A percentile compares a stretch with the other conserved stretches of the same genome.
phyloP scores from a whole-genome alignment of 768 basidiomycete species.

The Pleurotus giganteus region DNA sequence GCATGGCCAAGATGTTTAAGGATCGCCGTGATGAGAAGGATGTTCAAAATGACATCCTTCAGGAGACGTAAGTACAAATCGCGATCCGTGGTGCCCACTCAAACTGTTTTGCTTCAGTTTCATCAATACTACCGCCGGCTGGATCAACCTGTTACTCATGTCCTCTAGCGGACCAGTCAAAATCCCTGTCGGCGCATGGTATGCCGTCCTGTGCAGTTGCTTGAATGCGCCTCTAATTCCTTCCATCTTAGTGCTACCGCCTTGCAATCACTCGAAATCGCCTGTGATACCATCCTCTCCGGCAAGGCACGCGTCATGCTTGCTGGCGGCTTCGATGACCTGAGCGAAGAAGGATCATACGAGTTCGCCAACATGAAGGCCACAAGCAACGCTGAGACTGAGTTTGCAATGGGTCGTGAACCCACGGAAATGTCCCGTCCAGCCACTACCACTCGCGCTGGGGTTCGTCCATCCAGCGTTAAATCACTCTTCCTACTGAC shows the following conservation, averaged over 20 bases:
- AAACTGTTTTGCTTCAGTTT: constrained; percentile 51
- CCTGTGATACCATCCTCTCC: constrained; percentile 90
- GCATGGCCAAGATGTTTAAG: constrained; percentile 96
- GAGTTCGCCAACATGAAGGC: constrained; percentile 99
- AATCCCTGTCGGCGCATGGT: constrained; percentile 99
- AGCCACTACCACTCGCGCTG: constrained; percentile 92
- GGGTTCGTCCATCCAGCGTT: constrained; percentile 50
- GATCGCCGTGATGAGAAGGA: constrained; percentile 98
- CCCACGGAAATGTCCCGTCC: constrained; percentile 99
- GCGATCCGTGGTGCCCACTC: background rate
- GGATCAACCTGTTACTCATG: constrained; percentile 92
- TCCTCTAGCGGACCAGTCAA: constrained; percentile 98
- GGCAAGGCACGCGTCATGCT: constrained; percentile 99
- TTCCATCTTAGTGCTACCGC: constrained; percentile 75
- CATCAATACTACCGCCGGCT: constrained; percentile 98
- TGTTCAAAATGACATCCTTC: constrained; percentile 96
- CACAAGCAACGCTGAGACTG: constrained; percentile 94
- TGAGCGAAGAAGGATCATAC: constrained; percentile 97
- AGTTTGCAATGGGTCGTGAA: constrained; percentile 98
- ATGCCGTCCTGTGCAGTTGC: constrained; percentile 23
- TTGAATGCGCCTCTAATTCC: constrained; percentile 9
- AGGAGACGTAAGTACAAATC: constrained; percentile 83
- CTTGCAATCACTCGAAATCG: constrained; percentile 96
- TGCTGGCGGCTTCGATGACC: constrained; percentile 97
- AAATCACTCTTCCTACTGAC: constrained; percentile 6